Base-by-base conservation (phyloP, 306 rosid genomes). In the Albizia julibrissin region DNA sequence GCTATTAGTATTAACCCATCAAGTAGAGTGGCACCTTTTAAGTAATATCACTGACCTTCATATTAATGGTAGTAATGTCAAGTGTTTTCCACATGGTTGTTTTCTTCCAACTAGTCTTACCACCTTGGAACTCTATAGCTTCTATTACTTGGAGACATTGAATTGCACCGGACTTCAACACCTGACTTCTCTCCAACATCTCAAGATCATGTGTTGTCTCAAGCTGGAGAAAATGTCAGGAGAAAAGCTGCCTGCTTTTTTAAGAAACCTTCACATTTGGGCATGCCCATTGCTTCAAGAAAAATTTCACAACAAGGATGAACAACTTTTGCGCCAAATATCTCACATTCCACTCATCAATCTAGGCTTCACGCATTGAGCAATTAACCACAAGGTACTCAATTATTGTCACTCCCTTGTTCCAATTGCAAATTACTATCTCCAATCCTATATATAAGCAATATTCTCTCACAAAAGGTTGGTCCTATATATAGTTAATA, bases 171-270 rank as follows among this genome's bases (percentile, higher is more conserved):
- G 29, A n/a, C 29, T 22, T n/a, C 14, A 58, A 22, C 13, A 58
- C 5, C 64, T 22, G 22, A n/a, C 64, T 27, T n/a, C 29, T n/a
- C 64, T 58, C 64, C 64, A 58, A 9, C 64, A 58, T 0, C 29
- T 58, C 1, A 58, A n/a, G 14, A n/a, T 58, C 5, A 0, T 21
- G 64, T 0, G 3, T 56, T 56, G 64, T n/a, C 27, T 1, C 29
- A 22, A 58, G 29, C 64, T 58, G 6, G 29, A 58, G 64, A n/a
- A 56, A n/a, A 56, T 56, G 29, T 44, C 16, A 7, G 75, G 78
- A 47, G 79, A 83, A 37, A 58, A 58, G 34, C 22, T 72, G 22
- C 76, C 79, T 9, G 1, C 4, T 59, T 78, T 79, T 33, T 72
- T 80, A 10, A 15, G 12, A 31, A 3, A 44, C 12, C 74, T 80